These are phyloP conservation scores for Aspergillus tamarii DNA, from an alignment of 2,329 filamentous ascomycete species.

Conservation along the genomic window DNA sequence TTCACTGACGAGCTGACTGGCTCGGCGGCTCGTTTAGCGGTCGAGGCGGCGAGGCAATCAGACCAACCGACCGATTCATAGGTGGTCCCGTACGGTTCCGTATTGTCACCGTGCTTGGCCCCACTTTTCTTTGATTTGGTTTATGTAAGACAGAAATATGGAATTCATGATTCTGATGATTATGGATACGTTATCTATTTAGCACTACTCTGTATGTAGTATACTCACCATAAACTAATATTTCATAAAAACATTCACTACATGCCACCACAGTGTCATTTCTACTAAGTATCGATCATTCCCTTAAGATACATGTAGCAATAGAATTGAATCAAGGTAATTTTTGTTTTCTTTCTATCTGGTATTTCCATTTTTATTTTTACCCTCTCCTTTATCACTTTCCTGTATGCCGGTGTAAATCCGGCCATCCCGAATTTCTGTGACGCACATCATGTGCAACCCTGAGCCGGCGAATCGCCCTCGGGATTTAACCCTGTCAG, in stretches of 20 bases:
- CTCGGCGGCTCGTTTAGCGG: constrained; percentile 23
- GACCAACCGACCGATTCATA: constrained; percentile 17
- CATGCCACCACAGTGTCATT: neutral
- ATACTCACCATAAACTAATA: neutral
- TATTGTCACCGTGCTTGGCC: constrained; percentile 21
- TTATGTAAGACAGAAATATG: constrained; percentile 10
- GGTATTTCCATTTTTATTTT: neutral
- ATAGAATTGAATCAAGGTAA: neutral
- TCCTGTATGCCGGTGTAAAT: constrained; percentile 5
- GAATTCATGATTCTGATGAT: neutral
- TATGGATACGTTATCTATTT: neutral
- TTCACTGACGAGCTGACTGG: constrained; percentile 30
- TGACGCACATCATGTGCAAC: constrained; percentile 28
- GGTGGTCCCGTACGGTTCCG: constrained; percentile 17
- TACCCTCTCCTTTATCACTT: neutral
- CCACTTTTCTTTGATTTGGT: constrained; percentile 18
- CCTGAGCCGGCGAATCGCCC: constrained; percentile 20
- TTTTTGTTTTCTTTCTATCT: neutral
- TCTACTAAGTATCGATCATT: neutral
- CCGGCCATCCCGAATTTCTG: constrained; percentile 28
- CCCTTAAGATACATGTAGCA: neutral
- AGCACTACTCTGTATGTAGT: neutral
- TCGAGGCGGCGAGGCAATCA: constrained; percentile 20
- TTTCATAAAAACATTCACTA: neutral
- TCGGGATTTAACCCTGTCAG: constrained; percentile 18